Percentiles rank a stretch among this genome's conserved stretches.
Evolutionary conservation across 768 basidiomycete species (phyloP).

Genomic region (Mycena vitilis): DNA sequence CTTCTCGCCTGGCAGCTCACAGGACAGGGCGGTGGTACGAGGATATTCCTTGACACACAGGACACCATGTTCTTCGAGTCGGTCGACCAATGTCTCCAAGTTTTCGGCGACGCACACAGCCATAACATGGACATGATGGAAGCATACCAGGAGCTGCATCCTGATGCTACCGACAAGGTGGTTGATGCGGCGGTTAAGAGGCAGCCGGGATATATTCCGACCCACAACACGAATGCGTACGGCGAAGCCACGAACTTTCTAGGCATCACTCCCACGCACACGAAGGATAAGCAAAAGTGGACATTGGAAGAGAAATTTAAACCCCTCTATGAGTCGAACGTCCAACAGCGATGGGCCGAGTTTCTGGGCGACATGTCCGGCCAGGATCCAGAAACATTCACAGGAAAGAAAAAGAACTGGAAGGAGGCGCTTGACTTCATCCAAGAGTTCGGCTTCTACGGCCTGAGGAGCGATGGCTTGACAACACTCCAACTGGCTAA

Average conservation of each 20-base stretch:
- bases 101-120: neutral
- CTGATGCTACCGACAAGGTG: neutral
- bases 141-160: neutral
- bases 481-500: slow-evolving; percentile 34
- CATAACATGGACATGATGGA: neutral
- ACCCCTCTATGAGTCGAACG: slow-evolving; percentile 10
- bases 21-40: neutral
- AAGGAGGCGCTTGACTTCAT: slow-evolving; percentile 8
- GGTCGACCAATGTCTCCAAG: neutral
- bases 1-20: slow-evolving; percentile 5
- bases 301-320: slow-evolving; percentile 22
- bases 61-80: neutral
- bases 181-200: neutral
- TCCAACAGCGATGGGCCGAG: slow-evolving; percentile 15
- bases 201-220: neutral
- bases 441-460: neutral
- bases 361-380: slow-evolving; percentile 9
- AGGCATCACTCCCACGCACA: neutral
- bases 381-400: slow-evolving; percentile 19
- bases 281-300: neutral
- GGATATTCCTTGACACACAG: neutral
- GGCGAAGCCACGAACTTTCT: neutral
- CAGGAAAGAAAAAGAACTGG: slow-evolving; percentile 24
- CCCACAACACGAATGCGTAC: neutral
- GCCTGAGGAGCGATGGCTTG: slow-evolving; percentile 22